Evolutionary conservation across 2,329 filamentous ascomycete species (phyloP).

Genomic region (Grosmannia huntii): DNA sequence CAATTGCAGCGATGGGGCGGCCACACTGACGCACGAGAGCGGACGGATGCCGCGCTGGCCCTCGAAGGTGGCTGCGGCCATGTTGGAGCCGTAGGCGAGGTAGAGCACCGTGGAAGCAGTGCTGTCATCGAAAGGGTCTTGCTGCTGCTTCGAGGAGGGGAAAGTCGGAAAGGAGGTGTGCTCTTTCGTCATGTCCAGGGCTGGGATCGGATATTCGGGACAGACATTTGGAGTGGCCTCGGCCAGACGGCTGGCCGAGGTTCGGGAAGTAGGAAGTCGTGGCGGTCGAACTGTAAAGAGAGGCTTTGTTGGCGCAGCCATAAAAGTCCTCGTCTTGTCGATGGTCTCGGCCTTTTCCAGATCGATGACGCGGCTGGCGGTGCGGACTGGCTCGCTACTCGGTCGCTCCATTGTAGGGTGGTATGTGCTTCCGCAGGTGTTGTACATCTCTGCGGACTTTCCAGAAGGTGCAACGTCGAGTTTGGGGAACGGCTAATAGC

Average conservation of each 20-base stretch:
- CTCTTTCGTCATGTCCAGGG: not conserved
- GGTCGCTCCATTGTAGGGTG: not conserved
- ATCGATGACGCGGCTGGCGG: not conserved
- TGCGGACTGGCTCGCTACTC: not conserved
- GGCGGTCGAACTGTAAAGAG: not conserved
- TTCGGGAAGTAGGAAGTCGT: conserved; percentile 16
- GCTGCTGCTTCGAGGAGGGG: not conserved
- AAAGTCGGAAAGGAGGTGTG: not conserved
- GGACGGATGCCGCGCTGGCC: conserved; percentile 68
- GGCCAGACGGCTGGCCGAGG: conserved; percentile 25
- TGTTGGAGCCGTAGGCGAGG: conserved; percentile 86
- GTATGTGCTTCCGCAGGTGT: not conserved
- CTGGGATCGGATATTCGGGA: conserved; percentile 7
- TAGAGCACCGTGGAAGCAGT: conserved; percentile 46
- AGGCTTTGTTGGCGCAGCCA: not conserved
- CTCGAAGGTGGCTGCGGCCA: conserved; percentile 67
- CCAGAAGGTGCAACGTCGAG: not conserved
- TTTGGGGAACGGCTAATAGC: not conserved
- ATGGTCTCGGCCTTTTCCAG: not conserved
- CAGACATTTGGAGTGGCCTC: conserved; percentile 10
- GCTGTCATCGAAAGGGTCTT: not conserved
- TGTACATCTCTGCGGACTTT: not conserved
- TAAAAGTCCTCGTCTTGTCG: not conserved
- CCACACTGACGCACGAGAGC: conserved; percentile 67
- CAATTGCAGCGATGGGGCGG: conserved; percentile 63